These are phyloP conservation scores for Usnea hakonensis DNA, from an alignment of 495 filamentous ascomycete genomes.

Conservation along the genomic window DNA sequence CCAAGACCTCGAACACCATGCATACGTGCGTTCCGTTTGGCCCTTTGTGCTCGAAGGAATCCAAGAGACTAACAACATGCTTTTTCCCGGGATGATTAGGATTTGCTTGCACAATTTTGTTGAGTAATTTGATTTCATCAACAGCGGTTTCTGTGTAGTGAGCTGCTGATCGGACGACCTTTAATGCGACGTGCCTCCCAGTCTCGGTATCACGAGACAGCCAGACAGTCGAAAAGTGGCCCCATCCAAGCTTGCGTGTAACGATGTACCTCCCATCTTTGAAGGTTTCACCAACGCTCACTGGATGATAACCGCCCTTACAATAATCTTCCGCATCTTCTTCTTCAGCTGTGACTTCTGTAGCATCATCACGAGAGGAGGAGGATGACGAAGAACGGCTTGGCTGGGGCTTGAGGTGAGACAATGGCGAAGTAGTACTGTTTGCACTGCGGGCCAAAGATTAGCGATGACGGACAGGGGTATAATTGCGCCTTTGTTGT, in stretches of 20 bases:
- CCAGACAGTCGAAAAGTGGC: slow-evolving; percentile 98
- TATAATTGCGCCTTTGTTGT: slow-evolving; percentile 9
- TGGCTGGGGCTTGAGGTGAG: slow-evolving; percentile 42
- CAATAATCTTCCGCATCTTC: slow-evolving; percentile 99
- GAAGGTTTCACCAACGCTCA: slow-evolving; percentile 87
- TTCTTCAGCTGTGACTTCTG: slow-evolving; percentile 92
- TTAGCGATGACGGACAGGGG: neutral
- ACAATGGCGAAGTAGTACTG: slow-evolving; percentile 38
- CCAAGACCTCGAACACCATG: slow-evolving; percentile 98
- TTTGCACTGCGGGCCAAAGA: slow-evolving; percentile 31
- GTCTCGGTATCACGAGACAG: slow-evolving; percentile 85
- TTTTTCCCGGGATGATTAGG: slow-evolving; percentile 85
- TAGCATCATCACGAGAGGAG: slow-evolving; percentile 74
- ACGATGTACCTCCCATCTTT: slow-evolving; percentile 96
- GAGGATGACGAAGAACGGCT: slow-evolving; percentile 71
- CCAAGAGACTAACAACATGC: slow-evolving; percentile 90
- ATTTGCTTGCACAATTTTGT: slow-evolving; percentile 92
- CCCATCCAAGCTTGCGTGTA: slow-evolving; percentile 96
- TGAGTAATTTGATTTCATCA: slow-evolving; percentile 97
- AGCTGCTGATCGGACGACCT: slow-evolving; percentile 92
- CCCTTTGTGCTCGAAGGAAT: slow-evolving; percentile 96
- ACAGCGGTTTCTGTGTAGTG: slow-evolving; percentile 99
- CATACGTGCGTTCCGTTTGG: slow-evolving; percentile 95
- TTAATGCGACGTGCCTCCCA: slow-evolving; percentile 91
- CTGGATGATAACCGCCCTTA: slow-evolving; percentile 96